Evolutionary conservation across 805 yeast species (phyloP).

Genomic region (Yarrowia sp.): DNA sequence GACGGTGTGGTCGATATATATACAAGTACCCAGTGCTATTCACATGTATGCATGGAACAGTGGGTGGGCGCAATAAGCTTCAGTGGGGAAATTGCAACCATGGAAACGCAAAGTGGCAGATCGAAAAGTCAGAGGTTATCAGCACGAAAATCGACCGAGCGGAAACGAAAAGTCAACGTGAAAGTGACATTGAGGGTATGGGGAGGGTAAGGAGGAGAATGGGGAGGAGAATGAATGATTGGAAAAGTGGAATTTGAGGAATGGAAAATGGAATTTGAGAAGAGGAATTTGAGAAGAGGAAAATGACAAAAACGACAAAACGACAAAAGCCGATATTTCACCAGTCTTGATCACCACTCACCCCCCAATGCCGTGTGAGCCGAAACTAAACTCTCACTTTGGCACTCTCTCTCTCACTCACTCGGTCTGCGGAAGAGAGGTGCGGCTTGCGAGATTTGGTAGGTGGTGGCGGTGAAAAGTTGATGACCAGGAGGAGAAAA

Average conservation of each 20-base stretch:
- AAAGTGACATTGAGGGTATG: too few relatives aligned
- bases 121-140: background rate
- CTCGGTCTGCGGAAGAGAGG: background rate
- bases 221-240: too few relatives aligned
- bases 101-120: slow-evolving; percentile 4
- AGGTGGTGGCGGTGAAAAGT: slow-evolving; percentile 2
- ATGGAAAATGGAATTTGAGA: too few relatives aligned
- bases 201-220: too few relatives aligned
- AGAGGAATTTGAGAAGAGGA: too few relatives aligned
- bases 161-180: background rate
- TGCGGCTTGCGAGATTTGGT: slow-evolving; percentile 6
- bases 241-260: too few relatives aligned
- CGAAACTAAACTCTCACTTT: slow-evolving; percentile 5
- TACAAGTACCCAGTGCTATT: too few relatives aligned
- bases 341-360: background rate
- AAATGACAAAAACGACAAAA: too few relatives aligned
- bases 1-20: background rate
- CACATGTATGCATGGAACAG: slow-evolving; percentile 38
- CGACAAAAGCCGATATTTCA: background rate
- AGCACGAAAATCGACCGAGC: too few relatives aligned
- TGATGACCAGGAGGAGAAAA: too few relatives aligned
- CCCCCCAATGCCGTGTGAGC: background rate
- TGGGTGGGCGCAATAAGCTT: slow-evolving; percentile 30
- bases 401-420: too few relatives aligned
- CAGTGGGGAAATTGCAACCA: slow-evolving; percentile 26